phyloP scores from a whole-genome alignment of 2,329 filamentous ascomycete species.

The Scleromitrula shiraiana region DNA sequence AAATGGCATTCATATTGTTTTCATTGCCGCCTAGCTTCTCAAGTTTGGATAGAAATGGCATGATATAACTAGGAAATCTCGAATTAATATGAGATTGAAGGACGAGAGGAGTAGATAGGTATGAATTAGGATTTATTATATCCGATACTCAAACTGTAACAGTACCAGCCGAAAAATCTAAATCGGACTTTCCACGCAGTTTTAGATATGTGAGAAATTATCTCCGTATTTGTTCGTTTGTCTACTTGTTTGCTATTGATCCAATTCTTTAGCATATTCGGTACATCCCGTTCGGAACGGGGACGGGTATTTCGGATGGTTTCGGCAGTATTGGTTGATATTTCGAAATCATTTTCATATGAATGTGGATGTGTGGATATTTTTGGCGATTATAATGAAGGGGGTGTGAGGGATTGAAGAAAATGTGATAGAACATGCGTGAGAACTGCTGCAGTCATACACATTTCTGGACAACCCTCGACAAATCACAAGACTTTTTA shows the following conservation, averaged over 20 bases:
- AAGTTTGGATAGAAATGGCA: neutral
- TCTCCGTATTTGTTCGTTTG: neutral
- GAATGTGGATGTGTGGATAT: slow-evolving; percentile 2
- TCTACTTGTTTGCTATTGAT: neutral
- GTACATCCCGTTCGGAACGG: slow-evolving; percentile 7
- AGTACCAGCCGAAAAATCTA: no score
- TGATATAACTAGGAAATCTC: neutral
- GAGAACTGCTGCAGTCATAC: slow-evolving; percentile 9
- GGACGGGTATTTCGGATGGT: slow-evolving; percentile 4
- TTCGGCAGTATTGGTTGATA: slow-evolving; percentile 1
- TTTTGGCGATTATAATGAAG: neutral
- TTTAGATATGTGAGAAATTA: neutral
- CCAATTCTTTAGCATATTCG: neutral
- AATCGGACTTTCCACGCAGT: neutral
- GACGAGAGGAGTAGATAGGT: neutral
- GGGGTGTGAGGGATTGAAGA: neutral
- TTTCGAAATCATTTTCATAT: neutral
- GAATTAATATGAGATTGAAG: neutral
- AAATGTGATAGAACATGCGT: slow-evolving; percentile 11
- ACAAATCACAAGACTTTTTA: slow-evolving; percentile 8
- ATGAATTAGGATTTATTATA: neutral
- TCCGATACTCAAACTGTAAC: neutral
- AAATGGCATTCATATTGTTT: slow-evolving; percentile 1
- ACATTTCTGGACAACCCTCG: slow-evolving; percentile 4
- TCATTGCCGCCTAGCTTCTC: neutral